A percentile compares a stretch with the other conserved stretches of the same genome.
Evolutionary conservation across 2,329 filamentous ascomycete genomes (phyloP).

Genomic region (Calonectria leucothoes): DNA sequence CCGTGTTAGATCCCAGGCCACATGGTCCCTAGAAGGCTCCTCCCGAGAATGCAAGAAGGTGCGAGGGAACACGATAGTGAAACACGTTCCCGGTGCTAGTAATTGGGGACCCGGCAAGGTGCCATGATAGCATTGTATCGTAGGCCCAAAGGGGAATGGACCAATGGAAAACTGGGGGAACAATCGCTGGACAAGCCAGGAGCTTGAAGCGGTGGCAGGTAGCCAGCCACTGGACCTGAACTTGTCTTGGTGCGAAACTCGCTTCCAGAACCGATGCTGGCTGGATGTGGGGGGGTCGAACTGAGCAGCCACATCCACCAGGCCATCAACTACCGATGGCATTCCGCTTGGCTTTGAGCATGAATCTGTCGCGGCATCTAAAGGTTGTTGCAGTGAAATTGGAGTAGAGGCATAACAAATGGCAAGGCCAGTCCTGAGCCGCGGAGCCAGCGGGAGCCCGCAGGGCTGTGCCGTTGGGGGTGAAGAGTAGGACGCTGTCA

Average conservation of each 20-base stretch:
- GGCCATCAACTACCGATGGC: neutral
- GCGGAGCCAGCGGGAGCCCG: neutral
- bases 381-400: neutral
- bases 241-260: slow-evolving; percentile 33
- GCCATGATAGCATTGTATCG: neutral
- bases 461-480: slow-evolving; percentile 18
- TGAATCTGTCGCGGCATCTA: neutral
- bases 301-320: neutral
- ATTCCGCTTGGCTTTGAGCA: neutral
- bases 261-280: slow-evolving; percentile 19
- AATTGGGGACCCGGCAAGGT: neutral
- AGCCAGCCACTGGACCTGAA: slow-evolving; percentile 12
- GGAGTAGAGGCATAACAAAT: neutral
- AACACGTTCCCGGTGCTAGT: slow-evolving; percentile 21
- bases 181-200: neutral
- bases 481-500: slow-evolving; percentile 2
- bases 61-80: slow-evolving; percentile 10
- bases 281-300: slow-evolving; percentile 7
- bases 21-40: slow-evolving; percentile 1
- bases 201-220: slow-evolving; percentile 7
- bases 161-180: neutral
- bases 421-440: neutral
- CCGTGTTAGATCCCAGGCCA: slow-evolving; percentile 4
- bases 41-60: slow-evolving; percentile 19
- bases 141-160: neutral